Conservation (phyloP, 2,329 filamentous ascomycete genomes). For the Cryphonectria nitschkei region DNA sequence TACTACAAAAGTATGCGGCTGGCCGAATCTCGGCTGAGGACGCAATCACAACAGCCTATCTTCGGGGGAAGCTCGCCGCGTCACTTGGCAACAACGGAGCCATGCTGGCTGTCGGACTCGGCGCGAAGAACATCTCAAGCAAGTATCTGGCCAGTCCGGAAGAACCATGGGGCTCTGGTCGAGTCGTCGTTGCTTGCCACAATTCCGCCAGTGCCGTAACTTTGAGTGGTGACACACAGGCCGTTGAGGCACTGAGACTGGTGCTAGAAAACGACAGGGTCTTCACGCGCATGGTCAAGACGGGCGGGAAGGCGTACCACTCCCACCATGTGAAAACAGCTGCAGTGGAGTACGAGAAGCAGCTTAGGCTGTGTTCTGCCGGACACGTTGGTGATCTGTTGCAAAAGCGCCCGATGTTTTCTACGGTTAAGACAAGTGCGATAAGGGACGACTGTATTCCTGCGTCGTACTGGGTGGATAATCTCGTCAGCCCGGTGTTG, state of each 20-base stretch:
- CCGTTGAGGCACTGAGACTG: conserved; percentile 34
- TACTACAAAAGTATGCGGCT: neutral
- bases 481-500: conserved; percentile 33
- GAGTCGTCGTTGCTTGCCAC: conserved; percentile 45
- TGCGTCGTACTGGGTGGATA: conserved; percentile 32
- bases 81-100: neutral
- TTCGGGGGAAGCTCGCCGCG: neutral
- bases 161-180: neutral
- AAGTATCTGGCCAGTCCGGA: neutral
- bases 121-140: neutral
- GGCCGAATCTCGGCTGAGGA: neutral
- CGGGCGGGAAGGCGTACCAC: conserved; percentile 45
- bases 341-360: conserved; percentile 10
- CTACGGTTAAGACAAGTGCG: neutral
- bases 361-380: neutral
- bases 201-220: conserved; percentile 49
- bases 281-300: conserved; percentile 40
- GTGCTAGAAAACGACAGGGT: conserved; percentile 33
- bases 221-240: conserved; percentile 42
- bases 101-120: conserved; percentile 26
- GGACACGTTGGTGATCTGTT: too few relatives aligned
- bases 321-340: conserved; percentile 42
- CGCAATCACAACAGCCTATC: conserved; percentile 10
- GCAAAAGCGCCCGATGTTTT: neutral
- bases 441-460: conserved; percentile 10